Conservation (phyloP, 495 filamentous ascomycete genomes). For the Neurospora sp. region DNA sequence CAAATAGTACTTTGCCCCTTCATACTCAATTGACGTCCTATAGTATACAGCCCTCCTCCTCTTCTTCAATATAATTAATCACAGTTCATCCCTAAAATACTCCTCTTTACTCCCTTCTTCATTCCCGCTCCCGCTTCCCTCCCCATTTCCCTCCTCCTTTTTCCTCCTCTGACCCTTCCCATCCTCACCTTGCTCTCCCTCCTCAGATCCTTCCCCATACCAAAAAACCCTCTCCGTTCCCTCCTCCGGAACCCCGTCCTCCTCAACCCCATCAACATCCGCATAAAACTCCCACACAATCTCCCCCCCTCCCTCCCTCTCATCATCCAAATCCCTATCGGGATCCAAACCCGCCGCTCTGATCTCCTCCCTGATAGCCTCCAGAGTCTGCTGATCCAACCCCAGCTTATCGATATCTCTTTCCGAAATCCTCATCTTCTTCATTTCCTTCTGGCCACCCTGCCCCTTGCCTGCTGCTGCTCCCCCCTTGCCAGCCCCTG, state of each 20-base stretch:
- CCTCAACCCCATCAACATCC: neutral
- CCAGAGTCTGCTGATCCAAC: conserved; percentile 57
- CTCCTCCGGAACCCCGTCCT: neutral
- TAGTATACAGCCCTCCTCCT: neutral
- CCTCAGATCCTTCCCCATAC: neutral
- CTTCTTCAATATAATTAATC: neutral
- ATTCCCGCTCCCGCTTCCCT: conserved; percentile 6
- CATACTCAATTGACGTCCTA: neutral
- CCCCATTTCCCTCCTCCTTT: neutral
- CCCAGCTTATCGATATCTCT: conserved; percentile 59
- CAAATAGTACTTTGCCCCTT: neutral
- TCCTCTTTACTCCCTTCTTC: conserved; percentile 34
- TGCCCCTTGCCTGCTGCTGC: conserved; percentile 1
- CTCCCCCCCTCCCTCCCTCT: neutral
- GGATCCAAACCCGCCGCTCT: conserved; percentile 31
- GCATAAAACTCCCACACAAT: neutral
- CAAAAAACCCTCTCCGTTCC: neutral
- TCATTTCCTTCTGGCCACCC: conserved; percentile 26
- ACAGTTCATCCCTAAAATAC: conserved; percentile 38
- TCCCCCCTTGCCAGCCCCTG: conserved; percentile 1
- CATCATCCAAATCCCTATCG: neutral
- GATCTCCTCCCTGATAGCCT: conserved; percentile 52
- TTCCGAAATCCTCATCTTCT: conserved; percentile 39
- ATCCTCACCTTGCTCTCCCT: neutral
- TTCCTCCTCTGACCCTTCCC: neutral